Evolutionary conservation across 164 flowering plant species (phyloP).

Genomic region (Hamamelis virginiana): DNA sequence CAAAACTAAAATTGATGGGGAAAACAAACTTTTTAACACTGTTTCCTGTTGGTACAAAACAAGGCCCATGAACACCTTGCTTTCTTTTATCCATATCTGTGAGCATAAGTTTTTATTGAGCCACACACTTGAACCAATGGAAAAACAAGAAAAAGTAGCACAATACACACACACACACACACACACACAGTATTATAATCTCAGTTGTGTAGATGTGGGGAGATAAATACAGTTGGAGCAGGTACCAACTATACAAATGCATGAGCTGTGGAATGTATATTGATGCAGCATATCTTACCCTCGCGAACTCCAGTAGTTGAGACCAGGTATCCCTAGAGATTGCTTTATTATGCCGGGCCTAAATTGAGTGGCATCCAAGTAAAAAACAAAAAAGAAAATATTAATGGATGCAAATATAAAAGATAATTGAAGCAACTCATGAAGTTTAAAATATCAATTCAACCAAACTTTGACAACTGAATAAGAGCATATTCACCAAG

Average conservation of each 20-base stretch:
- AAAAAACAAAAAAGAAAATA: slow-evolving; percentile 6
- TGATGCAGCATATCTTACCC: slow-evolving; percentile 49
- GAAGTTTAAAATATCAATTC: not conserved
- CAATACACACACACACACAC: no score
- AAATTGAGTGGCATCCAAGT: slow-evolving; percentile 8
- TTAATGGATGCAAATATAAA: not conserved
- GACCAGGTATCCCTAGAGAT: slow-evolving; percentile 97
- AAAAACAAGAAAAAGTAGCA: no score
- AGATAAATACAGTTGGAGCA: not conserved
- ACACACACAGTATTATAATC: no score
- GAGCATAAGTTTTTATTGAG: no score
- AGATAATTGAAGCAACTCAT: not conserved
- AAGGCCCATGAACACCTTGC: no score
- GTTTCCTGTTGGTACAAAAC: no score
- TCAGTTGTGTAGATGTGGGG: not conserved
- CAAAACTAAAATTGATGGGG: no score
- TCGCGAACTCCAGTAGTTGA: slow-evolving; percentile 91
- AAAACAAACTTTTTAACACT: no score
- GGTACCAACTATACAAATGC: not conserved
- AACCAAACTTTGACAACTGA: no score
- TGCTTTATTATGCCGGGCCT: slow-evolving; percentile 96
- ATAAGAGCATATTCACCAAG: no score
- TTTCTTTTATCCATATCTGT: no score
- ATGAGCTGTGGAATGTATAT: not conserved
- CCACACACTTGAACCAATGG: no score